Conservation (phyloP, 306 rosid species). For the Medicago lupulina region DNA sequence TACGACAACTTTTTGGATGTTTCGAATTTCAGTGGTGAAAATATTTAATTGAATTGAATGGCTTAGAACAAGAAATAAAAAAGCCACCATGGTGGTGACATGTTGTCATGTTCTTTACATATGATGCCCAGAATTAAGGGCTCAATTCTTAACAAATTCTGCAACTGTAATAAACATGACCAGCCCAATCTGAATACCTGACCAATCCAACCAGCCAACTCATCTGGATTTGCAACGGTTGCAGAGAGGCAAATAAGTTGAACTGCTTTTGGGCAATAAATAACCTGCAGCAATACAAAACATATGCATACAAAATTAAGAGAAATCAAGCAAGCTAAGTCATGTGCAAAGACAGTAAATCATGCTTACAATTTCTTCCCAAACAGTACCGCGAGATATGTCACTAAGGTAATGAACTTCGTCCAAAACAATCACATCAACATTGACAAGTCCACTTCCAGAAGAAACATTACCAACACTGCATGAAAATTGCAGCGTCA, state of each 20-base stretch:
- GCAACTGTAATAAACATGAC: slow-evolving; percentile 26
- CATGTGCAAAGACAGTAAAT: slow-evolving; percentile 26
- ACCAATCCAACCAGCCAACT: slow-evolving; percentile 97
- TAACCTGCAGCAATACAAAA: slow-evolving; percentile 64
- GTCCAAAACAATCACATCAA: slow-evolving; percentile 92
- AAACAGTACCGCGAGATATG: slow-evolving; percentile 94
- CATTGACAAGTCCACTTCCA: slow-evolving; percentile 77
- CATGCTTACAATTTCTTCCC: slow-evolving; percentile 94
- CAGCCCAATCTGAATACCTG: slow-evolving; percentile 65
- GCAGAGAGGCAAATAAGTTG: slow-evolving; percentile 90
- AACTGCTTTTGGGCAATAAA: slow-evolving; percentile 83
- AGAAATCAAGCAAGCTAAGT: slow-evolving; percentile 37
- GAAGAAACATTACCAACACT: slow-evolving; percentile 90
- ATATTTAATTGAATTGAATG: not conserved
- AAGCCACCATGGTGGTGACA: not conserved
- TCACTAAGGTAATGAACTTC: slow-evolving; percentile 99
- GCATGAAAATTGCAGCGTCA: slow-evolving; percentile 44
- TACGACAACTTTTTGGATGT: slow-evolving; percentile 1
- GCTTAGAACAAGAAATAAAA: slow-evolving; percentile 2
- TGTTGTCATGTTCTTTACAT: slow-evolving; percentile 32
- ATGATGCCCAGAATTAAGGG: not conserved
- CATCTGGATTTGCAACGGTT: slow-evolving; percentile 95
- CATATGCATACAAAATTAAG: slow-evolving; percentile 20
- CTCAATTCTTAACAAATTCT: slow-evolving; percentile 12
- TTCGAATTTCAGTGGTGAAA: slow-evolving; percentile 11